Conservation (phyloP, 768 basidiomycete species). For the Arthromyces matolae region DNA sequence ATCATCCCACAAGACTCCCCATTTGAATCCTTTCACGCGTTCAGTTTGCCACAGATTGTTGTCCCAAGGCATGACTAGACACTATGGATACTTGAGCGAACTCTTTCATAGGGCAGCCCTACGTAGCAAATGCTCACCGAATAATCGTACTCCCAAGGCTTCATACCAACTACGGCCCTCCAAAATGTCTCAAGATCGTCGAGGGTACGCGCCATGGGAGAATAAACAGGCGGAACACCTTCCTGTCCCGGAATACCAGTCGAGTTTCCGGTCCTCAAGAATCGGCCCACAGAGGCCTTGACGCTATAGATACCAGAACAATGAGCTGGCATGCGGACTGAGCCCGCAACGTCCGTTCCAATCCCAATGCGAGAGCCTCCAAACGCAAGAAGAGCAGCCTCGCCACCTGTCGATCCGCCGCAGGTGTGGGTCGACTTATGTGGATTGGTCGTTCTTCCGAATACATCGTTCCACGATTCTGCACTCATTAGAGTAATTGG, state of each 20-base stretch:
- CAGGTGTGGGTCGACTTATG: slow-evolving; percentile 50
- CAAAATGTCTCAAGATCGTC: slow-evolving; percentile 63
- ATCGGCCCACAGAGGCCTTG: slow-evolving; percentile 47
- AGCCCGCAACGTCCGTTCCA: slow-evolving; percentile 70
- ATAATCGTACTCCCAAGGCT: slow-evolving; percentile 63
- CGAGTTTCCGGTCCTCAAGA: slow-evolving; percentile 41
- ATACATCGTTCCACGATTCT: slow-evolving; percentile 54
- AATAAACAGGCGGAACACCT: slow-evolving; percentile 49
- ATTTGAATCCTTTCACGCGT: slow-evolving; percentile 35
- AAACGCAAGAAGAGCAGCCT: slow-evolving; percentile 58
- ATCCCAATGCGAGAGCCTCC: slow-evolving; percentile 60
- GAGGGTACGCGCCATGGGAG: slow-evolving; percentile 59
- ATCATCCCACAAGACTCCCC: slow-evolving; percentile 64
- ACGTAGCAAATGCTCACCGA: slow-evolving; percentile 27
- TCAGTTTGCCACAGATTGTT: slow-evolving; percentile 22
- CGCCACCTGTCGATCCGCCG: slow-evolving; percentile 71
- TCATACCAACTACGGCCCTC: slow-evolving; percentile 56
- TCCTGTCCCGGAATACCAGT: slow-evolving; percentile 56
- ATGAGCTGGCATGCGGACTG: slow-evolving; percentile 62
- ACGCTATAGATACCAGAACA: slow-evolving; percentile 62
- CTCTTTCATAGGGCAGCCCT: slow-evolving; percentile 18
- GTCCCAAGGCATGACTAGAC: slow-evolving; percentile 34
- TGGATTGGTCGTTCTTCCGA: slow-evolving; percentile 59
- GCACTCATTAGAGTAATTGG: slow-evolving; percentile 59
- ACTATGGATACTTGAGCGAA: slow-evolving; percentile 16